Conservation (phyloP, 2,329 filamentous ascomycete species). For the Fusarium mexicanum region DNA sequence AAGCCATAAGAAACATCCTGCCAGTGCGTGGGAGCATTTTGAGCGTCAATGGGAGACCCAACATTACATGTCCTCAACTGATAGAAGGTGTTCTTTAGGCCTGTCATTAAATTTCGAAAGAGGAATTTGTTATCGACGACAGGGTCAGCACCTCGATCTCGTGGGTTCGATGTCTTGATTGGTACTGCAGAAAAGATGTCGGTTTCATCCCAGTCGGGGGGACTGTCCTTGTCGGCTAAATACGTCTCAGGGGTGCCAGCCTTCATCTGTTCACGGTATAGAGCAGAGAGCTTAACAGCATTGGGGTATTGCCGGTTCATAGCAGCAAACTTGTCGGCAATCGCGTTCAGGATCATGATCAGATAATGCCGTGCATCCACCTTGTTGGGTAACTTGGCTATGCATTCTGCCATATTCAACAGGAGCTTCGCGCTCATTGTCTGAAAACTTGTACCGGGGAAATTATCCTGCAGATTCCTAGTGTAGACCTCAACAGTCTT, state of each 20-base stretch:
- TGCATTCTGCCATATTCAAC: slow-evolving; percentile 98
- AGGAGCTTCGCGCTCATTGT: slow-evolving; percentile 99
- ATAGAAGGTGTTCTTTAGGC: slow-evolving; percentile 95
- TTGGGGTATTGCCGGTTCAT: slow-evolving; percentile 98
- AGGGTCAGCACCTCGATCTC: slow-evolving; percentile 88
- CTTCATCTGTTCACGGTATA: slow-evolving; percentile 76
- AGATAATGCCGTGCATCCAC: slow-evolving; percentile 93
- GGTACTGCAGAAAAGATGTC: slow-evolving; percentile 97
- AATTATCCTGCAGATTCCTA: slow-evolving; percentile 92
- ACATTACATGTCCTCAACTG: slow-evolving; percentile 92
- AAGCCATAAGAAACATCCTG: slow-evolving; percentile 95
- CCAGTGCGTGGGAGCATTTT: slow-evolving; percentile 89
- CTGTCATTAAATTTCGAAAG: slow-evolving; percentile 95
- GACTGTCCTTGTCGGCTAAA: slow-evolving; percentile 80
- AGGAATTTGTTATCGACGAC: slow-evolving; percentile 98
- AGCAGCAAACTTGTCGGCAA: slow-evolving; percentile 95
- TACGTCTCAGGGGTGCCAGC: slow-evolving; percentile 76
- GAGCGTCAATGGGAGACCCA: slow-evolving; percentile 74
- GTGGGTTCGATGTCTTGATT: slow-evolving; percentile 92
- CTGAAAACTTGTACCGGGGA: slow-evolving; percentile 97
- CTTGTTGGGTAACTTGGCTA: slow-evolving; percentile 92
- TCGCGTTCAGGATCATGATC: slow-evolving; percentile 97
- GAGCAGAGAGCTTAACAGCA: slow-evolving; percentile 89
- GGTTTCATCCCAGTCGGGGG: slow-evolving; percentile 96
- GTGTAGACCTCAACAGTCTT: slow-evolving; percentile 98